Percentiles rank a stretch among this genome's conserved stretches.
phyloP scores from a whole-genome alignment of 371 early-diverging fungal genomes.

The Mortierella sp. region DNA sequence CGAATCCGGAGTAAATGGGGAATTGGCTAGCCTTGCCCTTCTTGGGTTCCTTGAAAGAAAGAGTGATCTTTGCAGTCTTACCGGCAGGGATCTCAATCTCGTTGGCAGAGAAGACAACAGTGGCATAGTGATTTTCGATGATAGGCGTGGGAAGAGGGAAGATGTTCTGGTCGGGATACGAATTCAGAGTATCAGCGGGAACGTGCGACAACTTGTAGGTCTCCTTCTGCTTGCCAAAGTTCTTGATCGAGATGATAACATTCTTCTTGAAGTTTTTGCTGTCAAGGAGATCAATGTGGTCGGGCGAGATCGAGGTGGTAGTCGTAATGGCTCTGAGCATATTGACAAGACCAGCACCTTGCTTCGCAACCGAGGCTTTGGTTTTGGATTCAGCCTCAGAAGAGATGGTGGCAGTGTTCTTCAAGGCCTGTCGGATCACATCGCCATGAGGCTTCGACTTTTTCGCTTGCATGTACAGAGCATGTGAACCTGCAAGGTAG shows the following conservation, averaged over 20 bases:
- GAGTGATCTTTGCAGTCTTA: conserved; percentile 49
- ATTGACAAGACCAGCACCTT: conserved; percentile 83
- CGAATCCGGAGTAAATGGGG: conserved; percentile 48
- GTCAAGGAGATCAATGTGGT: conserved; percentile 73
- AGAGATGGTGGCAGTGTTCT: conserved; percentile 64
- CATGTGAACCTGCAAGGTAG: conserved; percentile 73
- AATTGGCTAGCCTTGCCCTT: conserved; percentile 21
- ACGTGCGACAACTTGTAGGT: conserved; percentile 63
- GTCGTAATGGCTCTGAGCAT: conserved; percentile 65
- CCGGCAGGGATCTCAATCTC: conserved; percentile 56
- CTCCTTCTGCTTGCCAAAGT: conserved; percentile 60
- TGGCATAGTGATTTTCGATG: conserved; percentile 44
- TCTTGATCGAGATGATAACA: conserved; percentile 64
- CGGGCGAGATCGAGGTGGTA: conserved; percentile 65
- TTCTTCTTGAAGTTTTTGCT: conserved; percentile 54
- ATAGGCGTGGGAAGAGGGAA: conserved; percentile 31
- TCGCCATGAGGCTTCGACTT: conserved; percentile 27
- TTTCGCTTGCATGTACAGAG: conserved; percentile 62
- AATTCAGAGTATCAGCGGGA: conserved; percentile 58
- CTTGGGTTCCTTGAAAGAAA: conserved; percentile 57
- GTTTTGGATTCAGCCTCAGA: conserved; percentile 49
- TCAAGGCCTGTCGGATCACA: conserved; percentile 49
- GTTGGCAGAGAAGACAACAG: conserved; percentile 42
- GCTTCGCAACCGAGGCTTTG: conserved; percentile 63
- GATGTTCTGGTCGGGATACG: conserved; percentile 30